Conservation (phyloP, 345 rosid species). For the Hibiscus mutabilis region DNA sequence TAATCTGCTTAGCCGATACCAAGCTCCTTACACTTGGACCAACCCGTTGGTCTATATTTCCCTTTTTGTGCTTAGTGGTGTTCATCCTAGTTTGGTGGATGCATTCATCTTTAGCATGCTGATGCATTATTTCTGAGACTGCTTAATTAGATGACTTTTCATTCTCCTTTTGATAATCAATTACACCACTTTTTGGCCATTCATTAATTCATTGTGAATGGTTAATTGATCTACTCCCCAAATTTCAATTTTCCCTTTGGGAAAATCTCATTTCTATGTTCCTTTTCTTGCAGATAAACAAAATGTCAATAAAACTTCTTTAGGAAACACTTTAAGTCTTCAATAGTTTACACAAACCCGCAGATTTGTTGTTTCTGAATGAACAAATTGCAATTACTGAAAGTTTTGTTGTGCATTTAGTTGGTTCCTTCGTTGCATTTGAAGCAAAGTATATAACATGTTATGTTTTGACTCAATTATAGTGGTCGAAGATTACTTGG, state of each 20-base stretch:
- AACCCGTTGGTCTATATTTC: too few species aligned
- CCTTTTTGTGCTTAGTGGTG: neutral
- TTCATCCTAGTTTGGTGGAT: conserved; percentile 3
- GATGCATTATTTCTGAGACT: neutral
- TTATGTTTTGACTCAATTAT: too few species aligned
- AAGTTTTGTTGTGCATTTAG: neutral
- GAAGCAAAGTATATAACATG: neutral
- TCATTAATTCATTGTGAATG: neutral
- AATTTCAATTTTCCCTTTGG: neutral
- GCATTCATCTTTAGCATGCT: neutral
- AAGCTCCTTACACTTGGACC: too few species aligned
- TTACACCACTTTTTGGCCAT: neutral
- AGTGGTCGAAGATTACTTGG: too few species aligned
- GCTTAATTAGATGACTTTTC: conserved; percentile 1
- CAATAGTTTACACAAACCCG: too few species aligned
- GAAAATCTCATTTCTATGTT: neutral
- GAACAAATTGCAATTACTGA: neutral
- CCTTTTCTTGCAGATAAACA: too few species aligned
- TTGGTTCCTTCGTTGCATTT: conserved; percentile 3
- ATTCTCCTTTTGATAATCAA: neutral
- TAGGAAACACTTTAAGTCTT: too few species aligned
- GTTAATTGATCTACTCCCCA: neutral
- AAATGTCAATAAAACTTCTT: too few species aligned
- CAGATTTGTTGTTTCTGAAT: neutral
- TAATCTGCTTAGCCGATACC: too few species aligned